Conservation (phyloP, 371 early-diverging fungal species). For the Mortierella sp. region DNA sequence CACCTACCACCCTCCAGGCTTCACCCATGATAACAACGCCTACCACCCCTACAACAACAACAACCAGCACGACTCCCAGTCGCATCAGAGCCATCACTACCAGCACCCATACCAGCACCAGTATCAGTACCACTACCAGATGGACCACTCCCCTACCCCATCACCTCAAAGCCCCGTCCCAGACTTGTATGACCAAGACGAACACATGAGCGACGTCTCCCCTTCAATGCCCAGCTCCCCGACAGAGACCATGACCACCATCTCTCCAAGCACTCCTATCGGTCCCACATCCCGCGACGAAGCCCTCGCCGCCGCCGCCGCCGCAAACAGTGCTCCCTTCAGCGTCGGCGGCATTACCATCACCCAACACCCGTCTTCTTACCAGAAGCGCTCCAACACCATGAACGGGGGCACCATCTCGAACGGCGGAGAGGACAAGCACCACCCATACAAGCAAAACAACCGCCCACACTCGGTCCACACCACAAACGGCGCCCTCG, state of each 20-base stretch:
- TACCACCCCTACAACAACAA: constrained; percentile 17
- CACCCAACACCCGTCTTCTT: neutral
- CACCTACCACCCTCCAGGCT: constrained; percentile 44
- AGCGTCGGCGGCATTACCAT: neutral
- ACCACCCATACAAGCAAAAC: constrained; percentile 49
- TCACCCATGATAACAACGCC: neutral
- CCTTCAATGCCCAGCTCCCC: constrained; percentile 44
- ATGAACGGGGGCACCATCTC: neutral
- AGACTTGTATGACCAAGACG: constrained; percentile 32
- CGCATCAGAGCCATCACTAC: constrained; percentile 11
- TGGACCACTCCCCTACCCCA: neutral
- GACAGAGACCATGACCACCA: constrained; percentile 53
- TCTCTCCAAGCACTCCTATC: constrained; percentile 42
- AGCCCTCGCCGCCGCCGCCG: constrained; percentile 18
- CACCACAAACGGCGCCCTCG: neutral
- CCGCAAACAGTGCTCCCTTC: neutral
- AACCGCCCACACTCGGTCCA: constrained; percentile 26
- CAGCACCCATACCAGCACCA: constrained; percentile 17
- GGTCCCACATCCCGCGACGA: constrained; percentile 26
- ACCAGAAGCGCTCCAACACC: constrained; percentile 27
- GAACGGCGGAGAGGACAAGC: constrained; percentile 25
- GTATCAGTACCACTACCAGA: neutral
- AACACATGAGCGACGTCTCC: constrained; percentile 50
- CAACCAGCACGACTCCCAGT: constrained; percentile 12
- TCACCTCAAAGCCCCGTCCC: constrained; percentile 5